Base-by-base conservation (phyloP, 2,329 filamentous ascomycete genomes). In the Gaeumannomyces sp. region DNA sequence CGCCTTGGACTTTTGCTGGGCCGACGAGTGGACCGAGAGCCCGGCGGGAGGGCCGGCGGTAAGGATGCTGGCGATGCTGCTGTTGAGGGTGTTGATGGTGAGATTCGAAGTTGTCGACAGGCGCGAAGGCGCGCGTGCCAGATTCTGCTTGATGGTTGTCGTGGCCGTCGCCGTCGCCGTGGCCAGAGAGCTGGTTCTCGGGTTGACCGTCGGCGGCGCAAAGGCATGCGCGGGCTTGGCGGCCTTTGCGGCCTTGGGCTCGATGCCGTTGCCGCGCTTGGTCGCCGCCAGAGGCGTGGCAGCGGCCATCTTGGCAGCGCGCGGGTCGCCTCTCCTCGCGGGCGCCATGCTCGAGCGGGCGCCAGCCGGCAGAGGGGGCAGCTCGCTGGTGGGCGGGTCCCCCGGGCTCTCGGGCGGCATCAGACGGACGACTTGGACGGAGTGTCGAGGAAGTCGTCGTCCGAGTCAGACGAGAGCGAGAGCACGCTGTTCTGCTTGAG, bases 401-500 rank as follows among this genome's bases (percentile, higher is more conserved):
- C 71, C 68, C 19, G 69, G 70, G 58, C 68, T 66, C 27, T 71
- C 71, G 19, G 70, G 70, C 7, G 74, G 74, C 6, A 73, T 72
- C 3, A 73, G n/a, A 73, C 65, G 5, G 75, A 75, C 14, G 73
- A 73, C 59, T 72, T 74, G 3, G 75, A 72, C 1, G 71, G 70
- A 2, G 73, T 68, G 13, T 75, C 75, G 8, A 71, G 70, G 25
- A 70, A 71, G 31, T 75, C 78, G 33, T 83, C 82, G 65, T 86
- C 84, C 0, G 83, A 85, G 66, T 86, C 83, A 0, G 84, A 85
- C 1, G 83, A 85, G 1, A 87, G 77, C 1, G 83, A 82, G 19
- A 87, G 73, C 1, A 87, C 78, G 66, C 84, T 86, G 66, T 78
- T 84, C 63, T 83, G 78, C 58, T 83, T 77, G 7, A 85, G 74